These are phyloP conservation scores for Hortiboletus flavorubellus DNA, from an alignment of 768 basidiomycete genomes.

Conservation along the genomic window DNA sequence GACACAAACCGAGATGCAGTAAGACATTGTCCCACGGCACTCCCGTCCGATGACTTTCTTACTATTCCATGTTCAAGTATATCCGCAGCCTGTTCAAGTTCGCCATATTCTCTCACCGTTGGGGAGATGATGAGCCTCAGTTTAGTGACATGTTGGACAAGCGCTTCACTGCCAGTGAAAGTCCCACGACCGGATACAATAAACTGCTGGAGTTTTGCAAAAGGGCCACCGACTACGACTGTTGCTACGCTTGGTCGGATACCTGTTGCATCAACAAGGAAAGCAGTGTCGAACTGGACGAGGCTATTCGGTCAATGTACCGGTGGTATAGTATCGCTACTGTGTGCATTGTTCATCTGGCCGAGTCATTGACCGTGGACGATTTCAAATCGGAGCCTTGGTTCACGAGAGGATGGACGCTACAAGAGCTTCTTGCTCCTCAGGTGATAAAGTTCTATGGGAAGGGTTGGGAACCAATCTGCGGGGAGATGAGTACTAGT, in stretches of 20 bases:
- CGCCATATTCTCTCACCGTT: conserved; percentile 21
- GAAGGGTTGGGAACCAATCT: conserved; percentile 15
- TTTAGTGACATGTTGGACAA: conserved; percentile 6
- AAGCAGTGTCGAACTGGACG: conserved; percentile 29
- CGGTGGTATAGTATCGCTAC: conserved; percentile 22
- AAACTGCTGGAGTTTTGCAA: conserved; percentile 17
- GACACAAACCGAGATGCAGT: not conserved
- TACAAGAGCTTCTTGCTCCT: conserved; percentile 14
- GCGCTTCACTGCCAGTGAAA: not conserved
- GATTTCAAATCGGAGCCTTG: conserved; percentile 17
- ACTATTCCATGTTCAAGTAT: conserved; percentile 3
- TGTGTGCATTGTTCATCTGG: conserved; percentile 22
- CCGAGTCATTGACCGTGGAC: conserved; percentile 1
- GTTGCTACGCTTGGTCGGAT: conserved; percentile 25
- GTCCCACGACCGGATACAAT: conserved; percentile 7
- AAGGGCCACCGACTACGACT: conserved; percentile 15
- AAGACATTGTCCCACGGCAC: not conserved
- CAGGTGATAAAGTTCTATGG: conserved; percentile 17
- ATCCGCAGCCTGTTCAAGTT: conserved; percentile 15
- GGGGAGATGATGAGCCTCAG: conserved; percentile 16
- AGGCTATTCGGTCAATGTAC: conserved; percentile 29
- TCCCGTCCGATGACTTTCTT: not conserved
- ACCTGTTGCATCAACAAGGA: conserved; percentile 19
- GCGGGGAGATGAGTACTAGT: not conserved
- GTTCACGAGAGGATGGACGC: conserved; percentile 22